These are phyloP conservation scores for Flaveria brownii DNA, from an alignment of 129 eudicot genomes.

Conservation along the genomic window DNA sequence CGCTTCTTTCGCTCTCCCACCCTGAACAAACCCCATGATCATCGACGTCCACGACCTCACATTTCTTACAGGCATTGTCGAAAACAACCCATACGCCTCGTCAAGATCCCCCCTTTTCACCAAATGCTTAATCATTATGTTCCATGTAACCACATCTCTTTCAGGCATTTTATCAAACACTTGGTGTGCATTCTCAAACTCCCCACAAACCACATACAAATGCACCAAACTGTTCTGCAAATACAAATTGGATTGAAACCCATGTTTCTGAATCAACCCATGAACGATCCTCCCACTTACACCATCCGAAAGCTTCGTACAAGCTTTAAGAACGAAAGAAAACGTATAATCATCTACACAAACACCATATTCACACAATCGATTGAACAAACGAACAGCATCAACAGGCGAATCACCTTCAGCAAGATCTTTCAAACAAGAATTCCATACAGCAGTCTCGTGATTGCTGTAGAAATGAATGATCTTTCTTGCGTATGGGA, in stretches of 20 bases:
- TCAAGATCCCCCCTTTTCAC: slow-evolving; percentile 46
- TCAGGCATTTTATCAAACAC: slow-evolving; percentile 66
- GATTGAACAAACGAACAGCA: slow-evolving; percentile 46
- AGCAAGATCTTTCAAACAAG: slow-evolving; percentile 48
- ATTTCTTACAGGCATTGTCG: slow-evolving; percentile 39
- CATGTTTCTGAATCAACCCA: slow-evolving; percentile 50
- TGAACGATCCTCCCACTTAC: slow-evolving; percentile 45
- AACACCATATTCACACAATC: slow-evolving; percentile 34
- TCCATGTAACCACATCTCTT: slow-evolving; percentile 70
- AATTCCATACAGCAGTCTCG: slow-evolving; percentile 43
- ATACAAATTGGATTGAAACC: slow-evolving; percentile 53
- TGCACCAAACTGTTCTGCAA: slow-evolving; percentile 49
- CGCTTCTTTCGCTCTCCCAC: slow-evolving; percentile 43
- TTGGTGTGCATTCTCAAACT: slow-evolving; percentile 33
- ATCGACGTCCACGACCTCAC: slow-evolving; percentile 51
- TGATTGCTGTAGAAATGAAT: slow-evolving; percentile 28
- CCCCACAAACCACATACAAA: slow-evolving; percentile 50
- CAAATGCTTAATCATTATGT: slow-evolving; percentile 64
- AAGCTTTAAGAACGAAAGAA: slow-evolving; percentile 57
- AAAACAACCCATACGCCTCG: slow-evolving; percentile 43
- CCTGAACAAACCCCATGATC: slow-evolving; percentile 52
- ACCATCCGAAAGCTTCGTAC: slow-evolving; percentile 38
- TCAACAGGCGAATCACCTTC: slow-evolving; percentile 44
- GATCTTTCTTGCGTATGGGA: slow-evolving; percentile 47
- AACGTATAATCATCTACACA: slow-evolving; percentile 45